Base-by-base conservation (phyloP, 495 filamentous ascomycete genomes). In the Aspergillus bertholletiae region DNA sequence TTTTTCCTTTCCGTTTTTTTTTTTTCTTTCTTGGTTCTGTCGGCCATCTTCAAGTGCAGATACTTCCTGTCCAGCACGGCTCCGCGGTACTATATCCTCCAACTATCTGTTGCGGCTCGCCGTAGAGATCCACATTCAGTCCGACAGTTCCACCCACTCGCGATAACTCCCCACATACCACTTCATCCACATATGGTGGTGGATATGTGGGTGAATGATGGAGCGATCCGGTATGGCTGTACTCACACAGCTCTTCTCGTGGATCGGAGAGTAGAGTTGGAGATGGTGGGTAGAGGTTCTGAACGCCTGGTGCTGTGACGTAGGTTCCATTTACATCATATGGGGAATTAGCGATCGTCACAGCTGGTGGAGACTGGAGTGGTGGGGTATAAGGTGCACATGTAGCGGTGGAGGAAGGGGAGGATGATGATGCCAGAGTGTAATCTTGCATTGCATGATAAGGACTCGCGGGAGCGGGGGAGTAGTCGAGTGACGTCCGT, bases 351-450 rank as follows among this genome's bases (percentile, higher is more conserved):
- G 71, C 64, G 22, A 75, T 62, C 13, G 64, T 67, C 21, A 74
- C 68, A 7, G 68, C 64, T 8, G 72, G 72, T 23, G 74, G 69
- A 34, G 74, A 74, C 21, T 75, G 72, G 11, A 74, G 63, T 5
- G 73, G 71, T 3, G 73, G 71, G 3, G 74, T 75, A 50, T 76
- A 76, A 21, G 74, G 68, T 13, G 68, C 61, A 46, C 71, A 72
- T 5, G 69, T 68, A 9, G 74, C 64, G 3, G 70, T 67, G 2
- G 72, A 70, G 17, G 65, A 72, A 13, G 74, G 67, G 8, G 74
- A 72, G 24, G 74, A 71, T 5, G 70, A 68, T 13, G 70, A 59
- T 45, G 67, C 65, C 27, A 72, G 50, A 13, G 62, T 63, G 55
- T 69, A 72, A 50, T 75, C 72, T 22, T 67, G 67, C 2, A 73